Conservation (phyloP, 768 basidiomycete genomes). For the Favolaschia claudopus region DNA sequence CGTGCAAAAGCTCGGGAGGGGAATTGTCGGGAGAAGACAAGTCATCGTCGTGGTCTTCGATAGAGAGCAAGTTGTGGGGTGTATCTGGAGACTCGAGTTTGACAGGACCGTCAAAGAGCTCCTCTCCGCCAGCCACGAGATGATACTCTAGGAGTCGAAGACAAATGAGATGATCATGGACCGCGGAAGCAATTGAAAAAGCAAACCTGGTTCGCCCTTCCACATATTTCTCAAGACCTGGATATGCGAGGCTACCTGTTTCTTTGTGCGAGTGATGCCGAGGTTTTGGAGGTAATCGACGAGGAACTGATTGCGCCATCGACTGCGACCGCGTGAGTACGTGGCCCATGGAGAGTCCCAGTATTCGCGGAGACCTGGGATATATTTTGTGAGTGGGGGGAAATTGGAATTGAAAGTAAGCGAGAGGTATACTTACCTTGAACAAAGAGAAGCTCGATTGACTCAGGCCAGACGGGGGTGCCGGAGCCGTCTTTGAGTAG, state of each 20-base stretch:
- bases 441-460: constrained; percentile 79
- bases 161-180: constrained; percentile 13
- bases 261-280: constrained; percentile 79
- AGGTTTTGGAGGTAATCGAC: constrained; percentile 79
- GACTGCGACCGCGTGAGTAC: constrained; percentile 73
- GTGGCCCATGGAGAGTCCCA: constrained; percentile 85
- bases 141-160: constrained; percentile 63
- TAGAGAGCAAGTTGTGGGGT: constrained; percentile 48
- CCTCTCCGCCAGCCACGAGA: constrained; percentile 83
- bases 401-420: background rate
- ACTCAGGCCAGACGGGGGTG: constrained; percentile 84
- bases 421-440: constrained; percentile 54
- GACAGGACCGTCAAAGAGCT: constrained; percentile 64
- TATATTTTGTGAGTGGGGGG: constrained; percentile 15
- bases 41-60: constrained; percentile 54
- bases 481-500: constrained; percentile 82
- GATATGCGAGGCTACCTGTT: constrained; percentile 90
- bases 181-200: constrained; percentile 9
- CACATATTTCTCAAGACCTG: constrained; percentile 89
- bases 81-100: constrained; percentile 70
- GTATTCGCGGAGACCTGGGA: constrained; percentile 79
- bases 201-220: constrained; percentile 79
- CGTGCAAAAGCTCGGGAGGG: constrained; percentile 51
- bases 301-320: constrained; percentile 87
- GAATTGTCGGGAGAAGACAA: constrained; percentile 54